These are phyloP conservation scores for Zopfia rhizophila DNA, from an alignment of 2,329 filamentous ascomycete genomes.

Conservation along the genomic window DNA sequence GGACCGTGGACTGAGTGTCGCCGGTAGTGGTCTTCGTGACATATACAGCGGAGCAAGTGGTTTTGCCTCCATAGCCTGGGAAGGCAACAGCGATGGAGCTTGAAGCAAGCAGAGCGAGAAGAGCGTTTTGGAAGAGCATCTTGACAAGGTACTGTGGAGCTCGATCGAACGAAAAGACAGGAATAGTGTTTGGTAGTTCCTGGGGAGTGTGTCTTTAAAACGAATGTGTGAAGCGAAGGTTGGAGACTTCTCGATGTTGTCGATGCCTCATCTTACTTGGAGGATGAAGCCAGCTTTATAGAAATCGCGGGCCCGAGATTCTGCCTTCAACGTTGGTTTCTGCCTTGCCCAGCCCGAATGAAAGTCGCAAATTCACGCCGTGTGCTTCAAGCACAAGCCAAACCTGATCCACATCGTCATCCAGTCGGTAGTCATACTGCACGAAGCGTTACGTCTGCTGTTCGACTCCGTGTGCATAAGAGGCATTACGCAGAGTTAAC, in stretches of 20 bases:
- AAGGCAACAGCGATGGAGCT: conserved; percentile 26
- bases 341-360: conserved; percentile 4
- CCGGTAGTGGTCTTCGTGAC: conserved; percentile 23
- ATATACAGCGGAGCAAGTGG: conserved; percentile 32
- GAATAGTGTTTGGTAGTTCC: conserved; percentile 1
- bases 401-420: conserved; percentile 14
- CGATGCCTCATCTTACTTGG: conserved; percentile 9
- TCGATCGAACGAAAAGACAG: no score
- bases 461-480: conserved; percentile 13
- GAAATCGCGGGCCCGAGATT: conserved; percentile 1
- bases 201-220: conserved; percentile 2
- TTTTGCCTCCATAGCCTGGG: conserved; percentile 18
- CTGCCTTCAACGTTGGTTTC: conserved; percentile 10
- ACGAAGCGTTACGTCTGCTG: conserved; percentile 13
- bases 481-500: conserved; percentile 1
- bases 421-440: conserved; percentile 6
- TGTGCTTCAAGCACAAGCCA: conserved; percentile 17
- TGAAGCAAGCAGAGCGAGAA: conserved; percentile 30
- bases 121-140: conserved; percentile 32
- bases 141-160: conserved; percentile 14
- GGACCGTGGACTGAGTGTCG: conserved; percentile 18
- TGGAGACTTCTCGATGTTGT: conserved; percentile 13
- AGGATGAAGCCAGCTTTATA: conserved; percentile 26
- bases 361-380: conserved; percentile 1
- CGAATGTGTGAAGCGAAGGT: conserved; percentile 12